A percentile compares a stretch with the other conserved stretches of the same genome.
These are phyloP conservation scores for Dryadomyces sulphureus DNA, from an alignment of 2,329 filamentous ascomycete species.

Conservation along the genomic window DNA sequence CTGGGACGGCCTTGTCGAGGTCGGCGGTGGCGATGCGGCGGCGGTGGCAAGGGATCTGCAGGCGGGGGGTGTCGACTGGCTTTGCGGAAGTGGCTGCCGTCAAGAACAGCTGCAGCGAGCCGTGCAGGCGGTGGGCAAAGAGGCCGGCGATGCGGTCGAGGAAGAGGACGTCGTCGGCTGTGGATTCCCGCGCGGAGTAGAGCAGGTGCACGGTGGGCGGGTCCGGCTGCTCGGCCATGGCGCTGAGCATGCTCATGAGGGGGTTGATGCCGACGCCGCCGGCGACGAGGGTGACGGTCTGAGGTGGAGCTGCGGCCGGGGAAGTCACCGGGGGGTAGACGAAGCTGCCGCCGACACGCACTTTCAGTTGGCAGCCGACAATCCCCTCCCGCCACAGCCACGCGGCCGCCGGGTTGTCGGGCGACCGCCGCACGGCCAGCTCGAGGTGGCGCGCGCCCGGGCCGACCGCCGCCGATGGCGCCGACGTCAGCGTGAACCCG, in stretches of 20 bases:
- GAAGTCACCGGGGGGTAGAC: constrained; percentile 44
- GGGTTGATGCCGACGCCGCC: constrained; percentile 78
- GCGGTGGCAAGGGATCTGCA: constrained; percentile 16
- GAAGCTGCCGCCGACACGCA: constrained; percentile 71
- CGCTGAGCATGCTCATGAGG: constrained; percentile 56
- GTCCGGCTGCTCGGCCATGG: constrained; percentile 29
- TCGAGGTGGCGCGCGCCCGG: constrained; percentile 41
- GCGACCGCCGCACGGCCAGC: constrained; percentile 61
- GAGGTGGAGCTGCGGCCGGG: constrained; percentile 20
- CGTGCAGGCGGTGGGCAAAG: constrained; percentile 24
- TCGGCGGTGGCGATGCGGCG: constrained; percentile 29
- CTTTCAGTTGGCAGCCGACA: constrained; percentile 39
- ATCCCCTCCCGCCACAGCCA: constrained; percentile 58
- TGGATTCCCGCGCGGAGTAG: constrained; percentile 37
- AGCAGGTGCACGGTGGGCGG: constrained; percentile 35
- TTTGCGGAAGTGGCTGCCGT: constrained; percentile 13
- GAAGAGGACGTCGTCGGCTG: constrained; percentile 27
- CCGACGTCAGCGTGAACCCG: constrained; percentile 77
- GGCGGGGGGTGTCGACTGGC: neutral
- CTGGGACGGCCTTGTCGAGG: constrained; percentile 24
- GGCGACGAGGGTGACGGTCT: constrained; percentile 56
- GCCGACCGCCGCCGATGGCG: constrained; percentile 38
- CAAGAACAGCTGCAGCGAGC: constrained; percentile 30
- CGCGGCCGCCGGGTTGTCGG: constrained; percentile 54
- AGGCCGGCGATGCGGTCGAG: constrained; percentile 28